phyloP scores from a whole-genome alignment of 805 yeast genomes.

The Yamadazyma nakazawae region DNA sequence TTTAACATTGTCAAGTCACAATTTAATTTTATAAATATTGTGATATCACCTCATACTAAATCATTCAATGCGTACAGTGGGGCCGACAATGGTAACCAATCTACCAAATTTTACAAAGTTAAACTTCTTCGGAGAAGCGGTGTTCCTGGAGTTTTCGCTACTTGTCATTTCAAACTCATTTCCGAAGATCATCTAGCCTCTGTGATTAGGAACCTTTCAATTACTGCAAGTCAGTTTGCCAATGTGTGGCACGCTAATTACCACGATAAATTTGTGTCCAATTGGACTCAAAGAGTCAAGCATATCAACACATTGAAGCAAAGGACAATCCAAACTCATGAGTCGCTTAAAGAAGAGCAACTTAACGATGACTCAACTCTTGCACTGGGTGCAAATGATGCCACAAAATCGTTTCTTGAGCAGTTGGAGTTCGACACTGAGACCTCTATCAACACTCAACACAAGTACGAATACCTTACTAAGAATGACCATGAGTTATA shows the following conservation, averaged over 20 bases:
- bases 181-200: slow-evolving; percentile 56
- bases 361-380: slow-evolving; percentile 10
- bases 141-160: slow-evolving; percentile 73
- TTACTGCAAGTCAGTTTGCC: slow-evolving; percentile 70
- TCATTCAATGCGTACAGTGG: slow-evolving; percentile 9
- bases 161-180: slow-evolving; percentile 71
- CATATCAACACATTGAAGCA: slow-evolving; percentile 43
- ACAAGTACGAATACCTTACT: slow-evolving; percentile 21
- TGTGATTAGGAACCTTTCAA: slow-evolving; percentile 63
- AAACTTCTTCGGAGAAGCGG: slow-evolving; percentile 63
- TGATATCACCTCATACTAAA: slow-evolving; percentile 59
- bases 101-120: slow-evolving; percentile 50
- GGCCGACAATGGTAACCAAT: not conserved
- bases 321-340: slow-evolving; percentile 26
- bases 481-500: slow-evolving; percentile 20
- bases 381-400: slow-evolving; percentile 14
- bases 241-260: slow-evolving; percentile 62
- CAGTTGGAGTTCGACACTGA: slow-evolving; percentile 20
- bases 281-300: slow-evolving; percentile 65
- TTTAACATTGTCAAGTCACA: slow-evolving; percentile 72
- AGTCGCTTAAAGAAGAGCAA: slow-evolving; percentile 22
- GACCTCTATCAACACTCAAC: slow-evolving; percentile 1
- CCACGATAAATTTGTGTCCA: slow-evolving; percentile 49
- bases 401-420: slow-evolving; percentile 32
- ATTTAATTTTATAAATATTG: slow-evolving; percentile 79